Evolutionary conservation across 768 basidiomycete genomes (phyloP).

Genomic region (Suillus plorans): DNA sequence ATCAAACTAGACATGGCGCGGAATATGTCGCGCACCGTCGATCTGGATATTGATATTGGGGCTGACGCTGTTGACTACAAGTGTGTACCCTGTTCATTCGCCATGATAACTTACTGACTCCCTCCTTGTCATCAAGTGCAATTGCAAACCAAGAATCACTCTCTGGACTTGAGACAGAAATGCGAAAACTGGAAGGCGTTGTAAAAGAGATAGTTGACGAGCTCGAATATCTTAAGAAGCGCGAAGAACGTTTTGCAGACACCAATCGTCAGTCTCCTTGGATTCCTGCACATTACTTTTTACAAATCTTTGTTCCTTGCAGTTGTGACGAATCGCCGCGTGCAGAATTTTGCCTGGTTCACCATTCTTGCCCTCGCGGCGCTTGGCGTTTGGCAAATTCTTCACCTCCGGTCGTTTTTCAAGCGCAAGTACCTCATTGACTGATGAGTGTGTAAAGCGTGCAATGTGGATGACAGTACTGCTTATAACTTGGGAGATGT

Average conservation of each 20-base stretch:
- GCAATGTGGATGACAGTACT: neutral
- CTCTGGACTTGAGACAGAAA: constrained; percentile 94
- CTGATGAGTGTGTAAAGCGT: constrained; percentile 28
- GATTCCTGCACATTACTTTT: neutral
- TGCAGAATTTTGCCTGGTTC: constrained; percentile 92
- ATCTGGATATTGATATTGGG: constrained; percentile 96
- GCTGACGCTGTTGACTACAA: constrained; percentile 99
- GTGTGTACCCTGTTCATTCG: constrained; percentile 45
- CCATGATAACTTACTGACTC: constrained; percentile 4
- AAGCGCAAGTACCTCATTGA: constrained; percentile 94
- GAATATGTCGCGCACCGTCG: constrained; percentile 67
- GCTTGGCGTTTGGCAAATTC: constrained; percentile 91
- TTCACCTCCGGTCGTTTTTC: constrained; percentile 94
- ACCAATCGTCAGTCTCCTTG: constrained; percentile 76
- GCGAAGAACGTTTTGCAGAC: constrained; percentile 84
- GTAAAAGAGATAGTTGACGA: constrained; percentile 96
- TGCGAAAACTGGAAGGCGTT: constrained; percentile 95
- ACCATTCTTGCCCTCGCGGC: constrained; percentile 59
- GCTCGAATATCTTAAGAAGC: constrained; percentile 82
- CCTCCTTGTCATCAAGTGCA: constrained; percentile 52
- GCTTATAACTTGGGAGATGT: neutral
- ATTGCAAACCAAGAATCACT: constrained; percentile 98
- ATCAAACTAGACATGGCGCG: constrained; percentile 45
- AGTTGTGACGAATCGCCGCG: constrained; percentile 92
- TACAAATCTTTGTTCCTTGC: constrained; percentile 8